These are phyloP conservation scores for Hyparrhenia diplandra DNA, from an alignment of 176 grass and related monocot genomes.

Conservation along the genomic window DNA sequence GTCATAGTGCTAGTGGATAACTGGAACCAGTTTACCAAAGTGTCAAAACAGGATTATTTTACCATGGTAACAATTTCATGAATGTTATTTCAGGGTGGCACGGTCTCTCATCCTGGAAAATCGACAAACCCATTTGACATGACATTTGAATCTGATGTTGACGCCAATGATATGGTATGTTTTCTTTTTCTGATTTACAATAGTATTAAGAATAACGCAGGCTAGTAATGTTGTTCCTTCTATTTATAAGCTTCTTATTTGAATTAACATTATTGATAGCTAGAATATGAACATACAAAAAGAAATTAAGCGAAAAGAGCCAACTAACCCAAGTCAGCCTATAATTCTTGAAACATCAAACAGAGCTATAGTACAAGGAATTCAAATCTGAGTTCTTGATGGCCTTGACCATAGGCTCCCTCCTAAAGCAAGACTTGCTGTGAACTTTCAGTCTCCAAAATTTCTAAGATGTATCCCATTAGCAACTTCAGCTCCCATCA, in stretches of 20 bases:
- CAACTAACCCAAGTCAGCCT: not conserved
- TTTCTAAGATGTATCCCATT: not conserved
- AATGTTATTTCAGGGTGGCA: conserved; percentile 37
- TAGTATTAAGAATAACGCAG: not conserved
- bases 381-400: not conserved
- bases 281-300: not conserved
- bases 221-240: not conserved
- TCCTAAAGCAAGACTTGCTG: not conserved
- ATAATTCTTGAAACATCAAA: not conserved
- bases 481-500: not conserved
- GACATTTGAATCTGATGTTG: conserved; percentile 53
- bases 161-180: conserved; percentile 33
- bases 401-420: not conserved
- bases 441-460: not conserved
- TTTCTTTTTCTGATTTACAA: not conserved
- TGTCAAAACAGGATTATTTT: not conserved
- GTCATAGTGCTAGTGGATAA: not conserved
- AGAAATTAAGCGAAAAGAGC: not conserved
- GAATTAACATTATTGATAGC: not conserved
- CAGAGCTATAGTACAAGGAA: not conserved
- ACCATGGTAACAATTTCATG: conserved; percentile 11
- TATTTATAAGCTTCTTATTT: conserved; percentile 13
- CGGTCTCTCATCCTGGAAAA: conserved; percentile 46
- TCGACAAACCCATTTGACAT: conserved; percentile 87
- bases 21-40: not conserved